Percentiles rank a stretch among this genome's conserved stretches.
These are phyloP conservation scores for Xylaria digitata DNA, from an alignment of 2,329 filamentous ascomycete species.

Conservation along the genomic window DNA sequence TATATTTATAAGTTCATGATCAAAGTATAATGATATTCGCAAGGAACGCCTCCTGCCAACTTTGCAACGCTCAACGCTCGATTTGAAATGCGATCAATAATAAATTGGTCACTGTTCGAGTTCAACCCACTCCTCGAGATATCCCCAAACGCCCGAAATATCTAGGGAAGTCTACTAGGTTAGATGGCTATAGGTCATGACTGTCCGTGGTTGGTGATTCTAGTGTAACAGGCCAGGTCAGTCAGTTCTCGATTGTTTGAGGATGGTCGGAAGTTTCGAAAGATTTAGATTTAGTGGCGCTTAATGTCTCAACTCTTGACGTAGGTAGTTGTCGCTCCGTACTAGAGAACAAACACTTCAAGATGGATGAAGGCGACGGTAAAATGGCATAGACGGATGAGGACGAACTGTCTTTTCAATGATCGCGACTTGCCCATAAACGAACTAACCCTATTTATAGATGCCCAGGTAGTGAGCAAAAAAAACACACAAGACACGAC, in stretches of 20 bases:
- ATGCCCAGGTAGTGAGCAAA: background rate
- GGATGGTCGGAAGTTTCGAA: background rate
- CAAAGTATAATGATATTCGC: background rate
- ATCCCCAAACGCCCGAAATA: background rate
- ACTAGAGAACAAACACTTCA: no score
- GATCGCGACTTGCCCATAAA: background rate
- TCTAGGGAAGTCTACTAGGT: background rate
- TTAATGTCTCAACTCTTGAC: constrained; percentile 12
- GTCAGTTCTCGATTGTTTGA: background rate
- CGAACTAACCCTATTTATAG: constrained; percentile 22
- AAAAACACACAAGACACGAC: background rate
- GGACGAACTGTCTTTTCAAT: background rate
- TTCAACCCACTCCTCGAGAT: background rate
- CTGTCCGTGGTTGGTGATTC: background rate
- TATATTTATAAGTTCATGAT: background rate
- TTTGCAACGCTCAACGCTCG: background rate
- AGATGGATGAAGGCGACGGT: background rate
- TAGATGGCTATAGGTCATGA: no score
- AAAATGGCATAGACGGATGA: no score
- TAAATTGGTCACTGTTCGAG: background rate
- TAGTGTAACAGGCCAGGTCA: background rate
- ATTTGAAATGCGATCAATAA: background rate
- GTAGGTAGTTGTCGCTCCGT: no score
- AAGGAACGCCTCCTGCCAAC: background rate
- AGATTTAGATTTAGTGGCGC: background rate